Conservation (phyloP, 2,329 filamentous ascomycete species). For the Aspergillus alliaceus region DNA sequence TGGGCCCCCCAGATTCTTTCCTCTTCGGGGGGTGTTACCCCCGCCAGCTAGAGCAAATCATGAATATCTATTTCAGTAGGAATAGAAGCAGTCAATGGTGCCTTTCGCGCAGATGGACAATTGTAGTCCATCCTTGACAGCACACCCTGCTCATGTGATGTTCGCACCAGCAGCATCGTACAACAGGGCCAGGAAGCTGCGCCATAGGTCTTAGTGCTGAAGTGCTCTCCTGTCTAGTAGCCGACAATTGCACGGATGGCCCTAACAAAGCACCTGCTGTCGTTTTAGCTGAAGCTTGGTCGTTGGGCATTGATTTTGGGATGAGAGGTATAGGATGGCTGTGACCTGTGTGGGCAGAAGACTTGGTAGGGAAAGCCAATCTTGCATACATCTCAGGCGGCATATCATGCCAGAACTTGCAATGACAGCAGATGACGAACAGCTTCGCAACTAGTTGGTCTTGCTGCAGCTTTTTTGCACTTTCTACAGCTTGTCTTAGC, state of each 20-base stretch:
- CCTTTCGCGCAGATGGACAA: conserved; percentile 66
- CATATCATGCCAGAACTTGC: conserved; percentile 46
- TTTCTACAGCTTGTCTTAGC: conserved; percentile 13
- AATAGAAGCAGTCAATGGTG: conserved; percentile 38
- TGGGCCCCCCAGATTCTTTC: too few species aligned
- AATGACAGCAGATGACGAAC: conserved; percentile 46
- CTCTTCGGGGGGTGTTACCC: too few species aligned
- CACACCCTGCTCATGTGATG: conserved; percentile 70
- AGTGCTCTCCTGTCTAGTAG: conserved; percentile 7
- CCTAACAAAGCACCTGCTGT: not conserved
- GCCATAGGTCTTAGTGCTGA: not conserved
- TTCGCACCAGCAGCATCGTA: conserved; percentile 70
- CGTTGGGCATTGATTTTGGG: not conserved
- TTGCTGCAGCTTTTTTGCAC: conserved; percentile 11
- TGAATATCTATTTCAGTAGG: too few species aligned
- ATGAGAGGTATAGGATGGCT: not conserved
- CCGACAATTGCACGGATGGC: not conserved
- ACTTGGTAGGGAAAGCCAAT: conserved; percentile 29
- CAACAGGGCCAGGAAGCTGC: conserved; percentile 32
- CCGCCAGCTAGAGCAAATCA: too few species aligned
- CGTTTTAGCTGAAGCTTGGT: not conserved
- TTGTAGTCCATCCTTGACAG: conserved; percentile 67
- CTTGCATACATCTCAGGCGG: conserved; percentile 40
- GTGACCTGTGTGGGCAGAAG: not conserved
- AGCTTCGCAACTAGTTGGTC: conserved; percentile 35